These are phyloP conservation scores for Orbilia blumenaviensis DNA, from an alignment of 2,329 filamentous ascomycete genomes.

Conservation along the genomic window DNA sequence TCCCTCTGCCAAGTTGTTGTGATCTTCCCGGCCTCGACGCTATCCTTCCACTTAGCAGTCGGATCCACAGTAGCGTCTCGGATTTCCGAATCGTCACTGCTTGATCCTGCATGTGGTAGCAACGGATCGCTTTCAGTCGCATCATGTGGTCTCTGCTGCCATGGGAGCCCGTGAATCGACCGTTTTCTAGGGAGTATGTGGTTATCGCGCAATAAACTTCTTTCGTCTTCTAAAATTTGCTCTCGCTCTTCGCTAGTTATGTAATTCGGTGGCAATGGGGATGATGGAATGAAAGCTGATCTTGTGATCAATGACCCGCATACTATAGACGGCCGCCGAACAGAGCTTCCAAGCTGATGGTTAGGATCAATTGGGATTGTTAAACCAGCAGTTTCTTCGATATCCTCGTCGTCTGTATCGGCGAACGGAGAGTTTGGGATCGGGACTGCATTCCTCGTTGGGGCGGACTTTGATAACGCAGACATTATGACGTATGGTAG, in stretches of 20 bases:
- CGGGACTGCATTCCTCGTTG: conserved; percentile 25
- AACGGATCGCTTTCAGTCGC: conserved; percentile 61
- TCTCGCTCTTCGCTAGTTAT: conserved; percentile 69
- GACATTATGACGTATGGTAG: conserved; percentile 21
- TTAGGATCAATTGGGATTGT: conserved; percentile 36
- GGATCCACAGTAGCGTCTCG: conserved; percentile 61
- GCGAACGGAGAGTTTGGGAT: conserved; percentile 40
- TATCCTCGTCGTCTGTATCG: conserved; percentile 44
- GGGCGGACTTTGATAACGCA: conserved; percentile 44
- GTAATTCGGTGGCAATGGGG: conserved; percentile 54
- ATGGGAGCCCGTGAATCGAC: conserved; percentile 60
- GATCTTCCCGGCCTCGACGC: conserved; percentile 80
- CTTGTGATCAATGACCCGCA: conserved; percentile 55
- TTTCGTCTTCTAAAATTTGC: conserved; percentile 69
- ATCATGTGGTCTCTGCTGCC: conserved; percentile 66
- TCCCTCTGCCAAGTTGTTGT: conserved; percentile 92
- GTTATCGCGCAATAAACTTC: conserved; percentile 72
- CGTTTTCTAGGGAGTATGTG: conserved; percentile 73
- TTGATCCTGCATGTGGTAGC: conserved; percentile 28
- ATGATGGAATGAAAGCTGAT: conserved; percentile 53
- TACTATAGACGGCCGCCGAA: conserved; percentile 53
- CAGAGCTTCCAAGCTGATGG: conserved; percentile 50
- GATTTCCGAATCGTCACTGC: conserved; percentile 21
- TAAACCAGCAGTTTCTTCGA: conserved; percentile 28
- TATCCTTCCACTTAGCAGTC: conserved; percentile 82